Percentiles rank a stretch among this genome's conserved stretches.
Conservation (phyloP, 805 yeast genomes). For the Sugiyamaella marilandica region DNA sequence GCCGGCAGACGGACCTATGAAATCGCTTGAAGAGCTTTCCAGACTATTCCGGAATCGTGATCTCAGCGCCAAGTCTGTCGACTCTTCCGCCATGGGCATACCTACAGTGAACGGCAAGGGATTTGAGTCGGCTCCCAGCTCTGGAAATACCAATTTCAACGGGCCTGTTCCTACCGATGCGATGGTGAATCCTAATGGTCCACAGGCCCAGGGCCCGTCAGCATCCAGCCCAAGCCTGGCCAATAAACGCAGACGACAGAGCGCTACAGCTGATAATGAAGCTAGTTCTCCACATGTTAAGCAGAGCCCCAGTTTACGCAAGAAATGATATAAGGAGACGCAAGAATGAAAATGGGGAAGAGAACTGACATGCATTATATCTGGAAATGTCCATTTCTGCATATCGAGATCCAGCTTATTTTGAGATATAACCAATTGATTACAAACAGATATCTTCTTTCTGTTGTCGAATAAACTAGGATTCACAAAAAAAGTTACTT, state of each 20-base stretch:
- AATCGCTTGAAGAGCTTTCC: conserved; percentile 28
- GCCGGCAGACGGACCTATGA: conserved; percentile 23
- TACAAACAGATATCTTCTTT: no score
- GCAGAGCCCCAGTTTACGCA: conserved; percentile 13
- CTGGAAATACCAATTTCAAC: not conserved
- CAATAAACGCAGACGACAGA: conserved; percentile 6
- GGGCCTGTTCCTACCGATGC: not conserved
- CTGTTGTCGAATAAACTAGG: no score
- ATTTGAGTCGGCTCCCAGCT: not conserved
- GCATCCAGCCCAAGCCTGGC: conserved; percentile 4
- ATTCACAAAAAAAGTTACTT: no score
- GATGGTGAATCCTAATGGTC: not conserved
- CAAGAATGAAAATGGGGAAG: no score
- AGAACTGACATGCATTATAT: no score
- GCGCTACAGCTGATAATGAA: not conserved
- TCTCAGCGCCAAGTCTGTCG: conserved; percentile 14
- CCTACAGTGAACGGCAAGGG: conserved; percentile 1
- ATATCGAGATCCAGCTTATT: no score
- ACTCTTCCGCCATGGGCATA: not conserved
- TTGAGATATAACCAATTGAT: no score
- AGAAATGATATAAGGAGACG: conserved; percentile 8
- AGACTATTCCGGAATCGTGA: conserved; percentile 31
- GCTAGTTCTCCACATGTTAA: conserved; percentile 9
- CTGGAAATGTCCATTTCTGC: no score
- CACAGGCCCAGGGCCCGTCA: not conserved